These are phyloP conservation scores for Lachnellula suecica DNA, from an alignment of 2,329 filamentous ascomycete species.

Conservation along the genomic window DNA sequence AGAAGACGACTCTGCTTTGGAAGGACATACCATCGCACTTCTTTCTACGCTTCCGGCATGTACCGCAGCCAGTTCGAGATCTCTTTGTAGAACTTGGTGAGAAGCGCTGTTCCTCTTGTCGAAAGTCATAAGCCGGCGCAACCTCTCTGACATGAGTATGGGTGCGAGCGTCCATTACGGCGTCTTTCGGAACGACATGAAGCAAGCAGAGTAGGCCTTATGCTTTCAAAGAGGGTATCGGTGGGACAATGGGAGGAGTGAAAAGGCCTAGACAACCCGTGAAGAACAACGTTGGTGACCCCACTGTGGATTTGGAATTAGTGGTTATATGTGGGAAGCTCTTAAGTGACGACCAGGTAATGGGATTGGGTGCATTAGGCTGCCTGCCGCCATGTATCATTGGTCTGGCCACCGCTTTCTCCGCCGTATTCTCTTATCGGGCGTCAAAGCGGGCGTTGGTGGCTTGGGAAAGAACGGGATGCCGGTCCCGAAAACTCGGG, in stretches of 20 bases:
- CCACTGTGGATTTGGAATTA: too few species aligned
- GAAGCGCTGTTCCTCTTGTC: not conserved
- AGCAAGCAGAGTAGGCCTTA: not conserved
- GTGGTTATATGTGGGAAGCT: too few species aligned
- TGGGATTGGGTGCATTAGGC: not conserved
- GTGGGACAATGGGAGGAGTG: not conserved
- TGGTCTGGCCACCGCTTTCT: not conserved
- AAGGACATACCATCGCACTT: conserved; percentile 51
- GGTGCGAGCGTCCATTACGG: not conserved
- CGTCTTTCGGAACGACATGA: not conserved
- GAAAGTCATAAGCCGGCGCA: not conserved
- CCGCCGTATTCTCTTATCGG: too few species aligned
- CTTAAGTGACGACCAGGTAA: too few species aligned
- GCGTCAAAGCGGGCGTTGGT: not conserved
- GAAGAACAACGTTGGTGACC: not conserved
- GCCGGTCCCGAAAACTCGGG: not conserved
- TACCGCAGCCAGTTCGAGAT: conserved; percentile 35
- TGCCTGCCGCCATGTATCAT: not conserved
- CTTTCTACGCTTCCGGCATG: conserved; percentile 57
- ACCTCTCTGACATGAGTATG: not conserved
- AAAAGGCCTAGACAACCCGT: not conserved
- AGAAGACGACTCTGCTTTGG: not conserved
- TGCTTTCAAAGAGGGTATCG: not conserved
- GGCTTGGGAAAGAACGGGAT: not conserved
- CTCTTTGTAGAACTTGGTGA: not conserved